Evolutionary conservation across 805 yeast genomes (phyloP).

Genomic region (Zygoascus ofunaensis): DNA sequence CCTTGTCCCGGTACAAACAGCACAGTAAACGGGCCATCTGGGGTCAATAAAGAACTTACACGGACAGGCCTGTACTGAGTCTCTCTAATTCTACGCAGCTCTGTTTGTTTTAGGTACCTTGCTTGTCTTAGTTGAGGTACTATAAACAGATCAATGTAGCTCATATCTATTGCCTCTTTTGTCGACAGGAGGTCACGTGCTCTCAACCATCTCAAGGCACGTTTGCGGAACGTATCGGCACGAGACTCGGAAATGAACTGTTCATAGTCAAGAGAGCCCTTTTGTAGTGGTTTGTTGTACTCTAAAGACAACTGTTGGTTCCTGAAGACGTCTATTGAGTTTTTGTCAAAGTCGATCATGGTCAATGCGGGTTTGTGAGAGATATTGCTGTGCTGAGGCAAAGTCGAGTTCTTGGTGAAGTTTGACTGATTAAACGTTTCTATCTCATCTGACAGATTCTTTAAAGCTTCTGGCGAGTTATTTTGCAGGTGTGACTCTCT

Average conservation of each 20-base stretch:
- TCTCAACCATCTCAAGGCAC: slow-evolving; percentile 3
- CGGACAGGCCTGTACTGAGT: slow-evolving; percentile 2
- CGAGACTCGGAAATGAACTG: background rate
- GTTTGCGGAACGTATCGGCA: slow-evolving; percentile 5
- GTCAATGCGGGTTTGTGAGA: too few relatives aligned
- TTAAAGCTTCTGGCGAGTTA: too few relatives aligned
- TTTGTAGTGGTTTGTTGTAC: background rate
- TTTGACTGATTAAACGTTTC: too few relatives aligned
- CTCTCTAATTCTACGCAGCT: slow-evolving; percentile 1
- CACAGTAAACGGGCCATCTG: slow-evolving; percentile 8
- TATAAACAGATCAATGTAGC: slow-evolving; percentile 9
- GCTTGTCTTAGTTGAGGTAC: slow-evolving; percentile 6
- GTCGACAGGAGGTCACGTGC: background rate
- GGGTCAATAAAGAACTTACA: slow-evolving; percentile 4
- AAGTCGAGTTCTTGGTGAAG: too few relatives aligned
- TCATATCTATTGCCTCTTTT: slow-evolving; percentile 5
- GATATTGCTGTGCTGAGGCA: too few relatives aligned
- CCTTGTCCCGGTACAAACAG: slow-evolving; percentile 9
- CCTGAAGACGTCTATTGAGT: background rate
- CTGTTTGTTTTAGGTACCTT: background rate
- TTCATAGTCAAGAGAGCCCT: background rate
- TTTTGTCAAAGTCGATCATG: background rate
- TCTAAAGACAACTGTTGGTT: background rate
- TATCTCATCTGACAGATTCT: too few relatives aligned
- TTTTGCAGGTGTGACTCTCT: slow-evolving; percentile 1